A percentile compares a stretch with the other conserved stretches of the same genome.
Conservation (phyloP, 108 stramenopile species). For the Nannochloropsis salina region DNA sequence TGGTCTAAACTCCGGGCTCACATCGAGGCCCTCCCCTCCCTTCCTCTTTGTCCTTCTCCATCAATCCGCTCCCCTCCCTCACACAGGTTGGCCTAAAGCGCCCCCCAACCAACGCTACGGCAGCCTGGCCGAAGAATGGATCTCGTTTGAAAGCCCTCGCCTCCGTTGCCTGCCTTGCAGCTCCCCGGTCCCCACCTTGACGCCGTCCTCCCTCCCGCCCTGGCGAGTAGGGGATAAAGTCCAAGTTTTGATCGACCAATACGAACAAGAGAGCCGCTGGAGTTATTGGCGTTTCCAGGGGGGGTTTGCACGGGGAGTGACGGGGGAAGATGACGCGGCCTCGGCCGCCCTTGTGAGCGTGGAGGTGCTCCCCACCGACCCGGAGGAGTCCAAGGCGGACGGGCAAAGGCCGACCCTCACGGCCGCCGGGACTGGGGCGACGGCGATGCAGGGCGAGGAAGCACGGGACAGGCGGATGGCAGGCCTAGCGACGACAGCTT, state of each 20-base stretch:
- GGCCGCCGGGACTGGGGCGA: background rate
- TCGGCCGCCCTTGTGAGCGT: too few relatives aligned
- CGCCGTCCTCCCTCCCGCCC: background rate
- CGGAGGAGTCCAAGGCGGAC: conserved; percentile 18
- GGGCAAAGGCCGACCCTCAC: background rate
- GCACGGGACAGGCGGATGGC: background rate
- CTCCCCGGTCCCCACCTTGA: background rate
- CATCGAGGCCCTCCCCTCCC: background rate
- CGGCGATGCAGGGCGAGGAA: background rate
- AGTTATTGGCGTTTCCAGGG: background rate
- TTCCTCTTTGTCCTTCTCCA: background rate
- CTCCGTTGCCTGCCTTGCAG: background rate
- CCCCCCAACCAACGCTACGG: background rate
- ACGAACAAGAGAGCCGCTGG: background rate
- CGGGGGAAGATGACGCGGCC: background rate
- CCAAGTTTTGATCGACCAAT: background rate
- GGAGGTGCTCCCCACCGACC: conserved; percentile 24
- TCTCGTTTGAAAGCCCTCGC: background rate
- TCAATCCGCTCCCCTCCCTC: background rate
- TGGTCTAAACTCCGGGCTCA: too few relatives aligned
- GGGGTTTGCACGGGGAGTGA: background rate
- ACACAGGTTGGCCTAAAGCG: background rate
- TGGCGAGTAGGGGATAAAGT: background rate
- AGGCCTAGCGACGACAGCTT: too few relatives aligned
- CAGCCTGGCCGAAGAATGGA: conserved; percentile 20